Evolutionary conservation across 1,139 yeast genomes (phyloP), one percentile per base, ranked within the genome.

Genomic region (Pichia sp.): DNA sequence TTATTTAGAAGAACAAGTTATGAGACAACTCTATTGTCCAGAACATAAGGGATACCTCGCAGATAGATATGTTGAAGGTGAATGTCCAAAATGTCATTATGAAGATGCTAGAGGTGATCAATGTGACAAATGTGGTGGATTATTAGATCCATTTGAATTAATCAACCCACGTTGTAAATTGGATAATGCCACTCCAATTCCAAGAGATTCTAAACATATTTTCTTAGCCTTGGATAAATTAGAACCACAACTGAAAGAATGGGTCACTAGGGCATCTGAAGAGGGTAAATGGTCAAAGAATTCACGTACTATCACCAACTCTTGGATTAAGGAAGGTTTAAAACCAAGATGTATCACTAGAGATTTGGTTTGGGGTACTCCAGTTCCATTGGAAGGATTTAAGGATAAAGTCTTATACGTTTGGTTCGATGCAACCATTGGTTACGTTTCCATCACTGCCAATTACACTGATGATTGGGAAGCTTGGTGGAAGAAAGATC

Each of bases 51-150:
- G 95, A 6, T 91, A 79, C 64, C 70, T 91, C 47, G 98, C 99
- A 37, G 99, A 91, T 59, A 72, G 99, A 62, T 91, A 77, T 56
- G 98, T 91, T 27, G 97, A 93, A 65, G 99, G 99, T 48, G 85
- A 79, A 35, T 91, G 99, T 67, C 98, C 98, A 43, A 81, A 81
- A 61, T 91, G 99, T 67, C 73, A 69, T 30, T 91, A 87, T 56
- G 94, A 83, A 46, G 98, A 91, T 59, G 99, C 99, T 26, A 78
- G 98, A 60, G 99, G 99, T 50, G 99, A 91, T 60, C 99, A 91
- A 67, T 91, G 99, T 72, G 99, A 91, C 61, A 82, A 81, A 53
- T 91, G 99, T 69, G 99, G 98, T 45, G 64, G 68, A 41, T 69
- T 91, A 47, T 70, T 93, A 51, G 86, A 88, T 58, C 95, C 98